These are phyloP conservation scores for Naganishia onofrii DNA, from an alignment of 768 basidiomycete species.

Conservation along the genomic window DNA sequence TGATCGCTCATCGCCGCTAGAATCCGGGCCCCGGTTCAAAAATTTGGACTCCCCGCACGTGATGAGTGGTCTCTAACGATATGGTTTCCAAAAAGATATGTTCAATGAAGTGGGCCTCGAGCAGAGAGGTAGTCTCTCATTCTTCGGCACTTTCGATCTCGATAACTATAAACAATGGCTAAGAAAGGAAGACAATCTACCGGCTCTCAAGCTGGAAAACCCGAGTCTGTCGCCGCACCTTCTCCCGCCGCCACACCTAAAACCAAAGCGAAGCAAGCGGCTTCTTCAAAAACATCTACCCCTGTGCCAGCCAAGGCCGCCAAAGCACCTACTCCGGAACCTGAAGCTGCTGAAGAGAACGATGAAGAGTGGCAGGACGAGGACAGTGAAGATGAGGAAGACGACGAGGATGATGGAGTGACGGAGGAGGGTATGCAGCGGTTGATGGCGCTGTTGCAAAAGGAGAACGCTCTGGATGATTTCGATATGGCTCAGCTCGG, in stretches of 20 bases:
- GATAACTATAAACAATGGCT: background rate
- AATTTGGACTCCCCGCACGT: constrained; percentile 24
- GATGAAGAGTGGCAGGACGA: constrained; percentile 24
- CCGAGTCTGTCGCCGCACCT: background rate
- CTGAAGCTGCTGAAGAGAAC: constrained; percentile 20
- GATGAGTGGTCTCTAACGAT: constrained; percentile 4
- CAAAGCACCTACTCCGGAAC: background rate
- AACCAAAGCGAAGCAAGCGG: constrained; percentile 22
- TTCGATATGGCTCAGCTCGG: constrained; percentile 62
- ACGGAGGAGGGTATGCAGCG: constrained; percentile 28
- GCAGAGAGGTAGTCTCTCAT: too few relatives aligned
- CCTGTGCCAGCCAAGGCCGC: background rate
- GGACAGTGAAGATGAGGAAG: constrained; percentile 18
- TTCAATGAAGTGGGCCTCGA: background rate
- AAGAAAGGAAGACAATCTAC: constrained; percentile 22
- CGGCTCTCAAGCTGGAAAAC: constrained; percentile 37
- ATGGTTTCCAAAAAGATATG: constrained; percentile 3
- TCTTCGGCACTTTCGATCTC: background rate
- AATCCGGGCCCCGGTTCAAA: constrained; percentile 5
- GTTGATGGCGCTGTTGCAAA: constrained; percentile 36
- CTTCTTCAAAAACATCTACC: constrained; percentile 1
- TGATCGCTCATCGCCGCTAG: constrained; percentile 16
- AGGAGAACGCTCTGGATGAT: constrained; percentile 66
- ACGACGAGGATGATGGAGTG: constrained; percentile 29
- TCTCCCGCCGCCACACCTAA: constrained; percentile 12